Evolutionary conservation across 2,329 filamentous ascomycete genomes (phyloP).

Genomic region (Aspergillus hiratsukae): DNA sequence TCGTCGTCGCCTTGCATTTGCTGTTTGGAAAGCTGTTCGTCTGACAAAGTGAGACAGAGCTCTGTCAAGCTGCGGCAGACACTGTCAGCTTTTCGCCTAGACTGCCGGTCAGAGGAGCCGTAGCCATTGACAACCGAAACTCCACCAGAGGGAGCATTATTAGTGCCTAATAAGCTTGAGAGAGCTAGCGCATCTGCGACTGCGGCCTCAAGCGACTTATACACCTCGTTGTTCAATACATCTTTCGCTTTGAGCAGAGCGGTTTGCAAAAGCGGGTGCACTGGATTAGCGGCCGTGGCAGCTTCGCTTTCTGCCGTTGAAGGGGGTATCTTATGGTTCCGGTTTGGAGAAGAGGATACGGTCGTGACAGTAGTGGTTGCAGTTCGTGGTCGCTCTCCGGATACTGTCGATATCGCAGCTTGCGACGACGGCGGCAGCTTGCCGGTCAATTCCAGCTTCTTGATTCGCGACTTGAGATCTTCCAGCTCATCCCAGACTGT

Average conservation of each 20-base stretch:
- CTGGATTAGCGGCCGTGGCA: slow-evolving; percentile 45
- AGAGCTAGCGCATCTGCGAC: slow-evolving; percentile 77
- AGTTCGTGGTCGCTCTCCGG: slow-evolving; percentile 79
- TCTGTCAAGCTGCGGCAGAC: slow-evolving; percentile 92
- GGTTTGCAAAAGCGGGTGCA: slow-evolving; percentile 73
- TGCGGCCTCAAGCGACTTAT: slow-evolving; percentile 72
- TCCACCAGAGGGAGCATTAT: slow-evolving; percentile 55
- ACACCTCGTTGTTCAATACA: slow-evolving; percentile 67
- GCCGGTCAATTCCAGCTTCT: slow-evolving; percentile 81
- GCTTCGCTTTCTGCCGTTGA: slow-evolving; percentile 32
- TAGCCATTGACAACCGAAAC: slow-evolving; percentile 35
- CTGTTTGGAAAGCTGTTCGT: slow-evolving; percentile 43
- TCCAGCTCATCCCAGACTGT: slow-evolving; percentile 98
- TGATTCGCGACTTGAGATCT: slow-evolving; percentile 88
- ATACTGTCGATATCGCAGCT: slow-evolving; percentile 68
- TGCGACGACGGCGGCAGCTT: slow-evolving; percentile 80
- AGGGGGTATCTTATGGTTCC: slow-evolving; percentile 51
- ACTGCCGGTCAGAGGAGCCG: slow-evolving; percentile 66
- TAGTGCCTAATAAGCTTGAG: slow-evolving; percentile 70
- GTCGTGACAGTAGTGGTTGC: slow-evolving; percentile 90
- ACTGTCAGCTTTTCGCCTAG: slow-evolving; percentile 85
- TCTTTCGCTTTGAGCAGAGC: slow-evolving; percentile 74
- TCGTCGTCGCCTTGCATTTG: slow-evolving; percentile 29
- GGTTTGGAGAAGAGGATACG: slow-evolving; percentile 82
- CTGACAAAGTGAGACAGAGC: slow-evolving; percentile 77